Evolutionary conservation across 169 alveolate species (phyloP).

Genomic region (Eimeria praecox): DNA sequence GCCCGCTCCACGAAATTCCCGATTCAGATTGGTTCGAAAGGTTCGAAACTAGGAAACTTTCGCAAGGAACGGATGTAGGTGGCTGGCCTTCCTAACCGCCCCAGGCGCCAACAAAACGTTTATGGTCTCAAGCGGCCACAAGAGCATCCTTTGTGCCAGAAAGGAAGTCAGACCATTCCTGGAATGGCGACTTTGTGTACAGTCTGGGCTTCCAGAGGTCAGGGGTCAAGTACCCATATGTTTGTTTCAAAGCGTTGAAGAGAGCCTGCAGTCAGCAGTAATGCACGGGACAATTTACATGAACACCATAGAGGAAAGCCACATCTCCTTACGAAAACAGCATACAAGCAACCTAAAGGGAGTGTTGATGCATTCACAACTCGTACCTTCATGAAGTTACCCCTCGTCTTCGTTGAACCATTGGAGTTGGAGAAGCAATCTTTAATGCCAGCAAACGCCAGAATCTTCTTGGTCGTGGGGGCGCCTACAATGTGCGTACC

Average conservation of each 20-base stretch:
- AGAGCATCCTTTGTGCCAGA: slow-evolving; percentile 71
- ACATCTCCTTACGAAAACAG: neutral
- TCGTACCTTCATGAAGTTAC: slow-evolving; percentile 96
- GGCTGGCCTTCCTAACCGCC: neutral
- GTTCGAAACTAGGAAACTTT: neutral
- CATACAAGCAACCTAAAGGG: neutral
- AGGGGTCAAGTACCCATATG: slow-evolving; percentile 99
- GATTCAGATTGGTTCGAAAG: slow-evolving; percentile 9
- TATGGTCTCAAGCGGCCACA: slow-evolving; percentile 50
- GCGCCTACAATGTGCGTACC: slow-evolving; percentile 99
- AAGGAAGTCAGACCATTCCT: slow-evolving; percentile 97
- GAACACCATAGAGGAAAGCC: neutral
- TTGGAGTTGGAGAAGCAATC: slow-evolving; percentile 98
- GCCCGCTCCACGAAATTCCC: slow-evolving; percentile 14
- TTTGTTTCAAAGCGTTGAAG: slow-evolving; percentile 97
- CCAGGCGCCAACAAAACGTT: neutral
- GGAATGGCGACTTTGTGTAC: slow-evolving; percentile 95
- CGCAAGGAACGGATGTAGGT: neutral
- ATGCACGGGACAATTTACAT: neutral
- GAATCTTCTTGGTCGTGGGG: slow-evolving; percentile 98
- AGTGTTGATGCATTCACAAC: neutral
- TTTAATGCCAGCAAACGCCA: slow-evolving; percentile 98
- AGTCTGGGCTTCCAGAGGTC: slow-evolving; percentile 97
- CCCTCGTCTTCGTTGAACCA: slow-evolving; percentile 99
- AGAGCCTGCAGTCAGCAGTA: slow-evolving; percentile 91